Evolutionary conservation across 129 eudicot species (phyloP).

Genomic region (Glebionis coronaria): DNA sequence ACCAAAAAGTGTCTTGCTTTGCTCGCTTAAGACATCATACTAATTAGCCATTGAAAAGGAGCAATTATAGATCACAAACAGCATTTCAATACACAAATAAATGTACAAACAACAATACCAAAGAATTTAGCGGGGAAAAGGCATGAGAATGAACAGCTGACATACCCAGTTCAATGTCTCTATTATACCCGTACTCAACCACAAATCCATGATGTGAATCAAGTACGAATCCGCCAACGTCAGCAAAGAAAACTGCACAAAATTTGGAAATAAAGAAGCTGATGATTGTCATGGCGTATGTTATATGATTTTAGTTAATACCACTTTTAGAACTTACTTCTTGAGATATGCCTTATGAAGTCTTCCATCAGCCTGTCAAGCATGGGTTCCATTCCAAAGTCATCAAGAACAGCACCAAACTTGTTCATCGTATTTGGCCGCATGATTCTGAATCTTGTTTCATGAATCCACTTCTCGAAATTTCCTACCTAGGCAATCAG

Average conservation of each 20-base stretch:
- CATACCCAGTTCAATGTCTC: constrained; percentile 85
- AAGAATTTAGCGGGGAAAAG: background rate
- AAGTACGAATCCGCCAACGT: constrained; percentile 83
- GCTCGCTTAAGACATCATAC: background rate
- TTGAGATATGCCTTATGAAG: constrained; percentile 72
- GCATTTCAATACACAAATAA: background rate
- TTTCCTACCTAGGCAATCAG: constrained; percentile 74
- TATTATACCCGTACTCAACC: constrained; percentile 75
- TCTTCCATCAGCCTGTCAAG: constrained; percentile 82
- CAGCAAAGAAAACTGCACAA: constrained; percentile 81
- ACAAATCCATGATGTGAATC: constrained; percentile 97
- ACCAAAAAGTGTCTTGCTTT: background rate
- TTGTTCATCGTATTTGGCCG: constrained; percentile 88
- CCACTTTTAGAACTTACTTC: constrained; percentile 38
- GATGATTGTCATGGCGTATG: constrained; percentile 12
- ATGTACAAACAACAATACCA: constrained; percentile 9
- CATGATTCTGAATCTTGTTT: constrained; percentile 78
- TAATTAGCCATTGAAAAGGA: background rate
- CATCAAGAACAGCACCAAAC: constrained; percentile 91
- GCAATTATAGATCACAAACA: background rate
- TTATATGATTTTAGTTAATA: background rate
- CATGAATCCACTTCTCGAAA: constrained; percentile 75
- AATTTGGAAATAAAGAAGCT: constrained; percentile 6
- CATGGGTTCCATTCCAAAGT: constrained; percentile 84
- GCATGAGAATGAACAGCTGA: constrained; percentile 12